Evolutionary conservation across 768 basidiomycete genomes (phyloP).

Genomic region (Tulasnella sp.): DNA sequence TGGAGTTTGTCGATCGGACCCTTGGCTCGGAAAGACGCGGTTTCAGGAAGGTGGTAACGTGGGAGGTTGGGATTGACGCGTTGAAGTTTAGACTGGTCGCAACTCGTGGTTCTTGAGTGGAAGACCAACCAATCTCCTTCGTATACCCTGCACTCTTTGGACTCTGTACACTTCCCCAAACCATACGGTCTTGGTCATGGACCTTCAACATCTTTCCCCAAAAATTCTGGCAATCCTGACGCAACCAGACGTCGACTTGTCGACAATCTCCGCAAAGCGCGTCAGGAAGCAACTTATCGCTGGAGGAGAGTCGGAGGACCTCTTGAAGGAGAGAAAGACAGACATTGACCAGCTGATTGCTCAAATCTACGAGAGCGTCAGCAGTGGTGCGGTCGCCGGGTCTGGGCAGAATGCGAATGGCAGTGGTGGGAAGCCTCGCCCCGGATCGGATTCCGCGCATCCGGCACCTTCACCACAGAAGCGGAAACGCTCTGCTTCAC

Average conservation of each 20-base stretch:
- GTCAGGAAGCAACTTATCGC: constrained; percentile 61
- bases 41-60: not conserved
- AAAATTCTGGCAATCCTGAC: constrained; percentile 58
- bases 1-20: no score
- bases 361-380: constrained; percentile 51
- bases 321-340: constrained; percentile 53
- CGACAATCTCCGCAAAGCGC: constrained; percentile 76
- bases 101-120: not conserved
- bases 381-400: constrained; percentile 12
- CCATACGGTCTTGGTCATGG: not conserved
- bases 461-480: constrained; percentile 8
- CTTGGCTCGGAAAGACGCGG: not conserved
- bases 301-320: constrained; percentile 31
- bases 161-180: not conserved
- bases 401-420: constrained; percentile 15
- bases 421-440: constrained; percentile 17
- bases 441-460: not conserved
- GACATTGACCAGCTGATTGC: constrained; percentile 61
- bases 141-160: not conserved
- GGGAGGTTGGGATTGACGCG: not conserved
- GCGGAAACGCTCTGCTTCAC: constrained; percentile 4
- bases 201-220: constrained; percentile 28
- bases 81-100: not conserved
- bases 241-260: constrained; percentile 64
- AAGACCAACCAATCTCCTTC: not conserved